Conservation (phyloP, 2,329 filamentous ascomycete species). For the Xenosphaeropsis pyriputrescens region DNA sequence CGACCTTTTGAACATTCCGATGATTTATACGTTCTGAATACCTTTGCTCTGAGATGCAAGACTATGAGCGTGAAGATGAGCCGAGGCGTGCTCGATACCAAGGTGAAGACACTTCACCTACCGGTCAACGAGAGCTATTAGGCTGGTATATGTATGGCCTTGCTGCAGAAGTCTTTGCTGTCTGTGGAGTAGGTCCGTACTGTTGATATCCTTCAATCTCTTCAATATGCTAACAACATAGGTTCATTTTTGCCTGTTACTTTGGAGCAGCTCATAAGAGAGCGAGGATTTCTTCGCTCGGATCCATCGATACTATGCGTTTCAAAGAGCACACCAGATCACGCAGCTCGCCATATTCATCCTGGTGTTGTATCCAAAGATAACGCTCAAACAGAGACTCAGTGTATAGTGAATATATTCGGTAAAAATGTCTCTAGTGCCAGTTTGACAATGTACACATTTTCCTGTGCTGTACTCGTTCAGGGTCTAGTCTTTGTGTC, state of each 20-base stretch:
- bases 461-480: slow-evolving; percentile 77
- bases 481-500: slow-evolving; percentile 85
- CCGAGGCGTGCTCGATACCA: slow-evolving; percentile 38
- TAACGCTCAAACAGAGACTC: slow-evolving; percentile 8
- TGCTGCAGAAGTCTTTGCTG: slow-evolving; percentile 88
- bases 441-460: slow-evolving; percentile 96
- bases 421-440: slow-evolving; percentile 85
- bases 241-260: slow-evolving; percentile 91
- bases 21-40: too few species aligned
- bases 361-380: slow-evolving; percentile 37
- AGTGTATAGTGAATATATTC: slow-evolving; percentile 66
- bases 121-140: slow-evolving; percentile 69
- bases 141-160: slow-evolving; percentile 96
- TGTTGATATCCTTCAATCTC: neutral
- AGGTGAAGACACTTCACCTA: slow-evolving; percentile 74
- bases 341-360: too few species aligned
- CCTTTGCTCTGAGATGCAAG: too few species aligned
- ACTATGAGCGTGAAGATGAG: too few species aligned
- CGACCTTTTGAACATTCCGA: too few species aligned
- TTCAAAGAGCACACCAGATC: slow-evolving; percentile 28
- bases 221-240: slow-evolving; percentile 17
- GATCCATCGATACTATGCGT: slow-evolving; percentile 32
- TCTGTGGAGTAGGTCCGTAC: slow-evolving; percentile 65
- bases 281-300: slow-evolving; percentile 71
- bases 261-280: slow-evolving; percentile 78